phyloP scores from a whole-genome alignment of 2,329 filamentous ascomycete species.

The Microdochium bolleyi region DNA sequence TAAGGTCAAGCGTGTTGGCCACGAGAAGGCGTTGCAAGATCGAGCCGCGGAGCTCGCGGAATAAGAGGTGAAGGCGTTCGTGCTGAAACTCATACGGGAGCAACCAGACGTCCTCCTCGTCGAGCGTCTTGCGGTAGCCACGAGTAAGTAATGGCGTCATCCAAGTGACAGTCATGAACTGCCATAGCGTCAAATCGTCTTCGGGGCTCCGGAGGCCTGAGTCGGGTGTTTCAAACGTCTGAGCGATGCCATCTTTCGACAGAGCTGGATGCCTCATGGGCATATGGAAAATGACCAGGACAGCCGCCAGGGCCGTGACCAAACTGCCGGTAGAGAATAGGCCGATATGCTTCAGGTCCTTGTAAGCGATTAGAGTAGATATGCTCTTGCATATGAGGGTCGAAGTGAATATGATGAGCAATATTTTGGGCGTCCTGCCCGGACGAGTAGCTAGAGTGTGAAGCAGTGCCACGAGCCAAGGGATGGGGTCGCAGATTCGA shows the following conservation, averaged over 20 bases:
- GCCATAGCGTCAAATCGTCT: conserved; percentile 71
- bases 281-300: conserved; percentile 55
- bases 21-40: conserved; percentile 61
- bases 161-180: conserved; percentile 83
- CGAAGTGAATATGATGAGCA: conserved; percentile 29
- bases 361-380: conserved; percentile 13
- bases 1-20: conserved; percentile 73
- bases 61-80: conserved; percentile 62
- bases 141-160: conserved; percentile 64
- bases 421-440: conserved; percentile 28
- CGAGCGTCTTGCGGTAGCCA: conserved; percentile 56
- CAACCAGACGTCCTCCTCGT: conserved; percentile 76
- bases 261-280: conserved; percentile 54
- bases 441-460: conserved; percentile 29
- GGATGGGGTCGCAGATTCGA: conserved; percentile 19
- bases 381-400: conserved; percentile 22
- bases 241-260: conserved; percentile 45
- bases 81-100: conserved; percentile 80
- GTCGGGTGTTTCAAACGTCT: conserved; percentile 46
- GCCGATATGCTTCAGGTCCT: conserved; percentile 19
- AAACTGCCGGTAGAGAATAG: conserved; percentile 25
- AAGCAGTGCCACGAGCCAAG: conserved; percentile 29
- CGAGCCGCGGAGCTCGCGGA: conserved; percentile 64
- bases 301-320: conserved; percentile 32
- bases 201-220: conserved; percentile 62